Evolutionary conservation across 2,329 filamentous ascomycete genomes (phyloP).

Genomic region (Epicoccum sorghinum): DNA sequence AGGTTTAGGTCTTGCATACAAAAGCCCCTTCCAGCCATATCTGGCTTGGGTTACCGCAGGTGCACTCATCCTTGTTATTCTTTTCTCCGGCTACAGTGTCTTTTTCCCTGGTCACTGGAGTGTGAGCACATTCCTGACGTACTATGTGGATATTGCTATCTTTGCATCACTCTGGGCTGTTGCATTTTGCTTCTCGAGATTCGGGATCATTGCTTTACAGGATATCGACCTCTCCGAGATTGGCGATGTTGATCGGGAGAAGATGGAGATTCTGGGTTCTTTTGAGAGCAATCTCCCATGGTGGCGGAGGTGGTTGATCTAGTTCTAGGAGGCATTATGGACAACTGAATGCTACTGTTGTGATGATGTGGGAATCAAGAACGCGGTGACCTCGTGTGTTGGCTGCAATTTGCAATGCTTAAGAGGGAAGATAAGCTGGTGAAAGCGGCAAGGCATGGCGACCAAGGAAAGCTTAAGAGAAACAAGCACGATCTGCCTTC

Average conservation of each 20-base stretch:
- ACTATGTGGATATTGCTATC: conserved; percentile 55
- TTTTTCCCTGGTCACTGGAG: conserved; percentile 72
- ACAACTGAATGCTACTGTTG: too few species aligned
- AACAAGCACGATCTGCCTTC: neutral
- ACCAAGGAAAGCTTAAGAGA: neutral
- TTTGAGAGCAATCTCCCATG: neutral
- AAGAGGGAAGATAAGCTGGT: too few species aligned
- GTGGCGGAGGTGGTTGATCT: neutral
- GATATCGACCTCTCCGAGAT: neutral
- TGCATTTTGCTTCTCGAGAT: neutral
- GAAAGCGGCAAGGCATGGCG: too few species aligned
- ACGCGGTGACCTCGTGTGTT: too few species aligned
- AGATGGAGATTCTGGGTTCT: neutral
- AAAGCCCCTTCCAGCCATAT: conserved; percentile 7
- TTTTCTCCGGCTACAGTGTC: conserved; percentile 74
- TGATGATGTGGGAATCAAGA: too few species aligned
- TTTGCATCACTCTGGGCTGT: conserved; percentile 8
- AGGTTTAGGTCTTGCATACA: conserved; percentile 2
- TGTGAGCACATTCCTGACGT: conserved; percentile 45
- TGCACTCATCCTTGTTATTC: conserved; percentile 68
- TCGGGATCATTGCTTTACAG: neutral
- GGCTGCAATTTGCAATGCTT: too few species aligned
- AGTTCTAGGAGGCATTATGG: neutral
- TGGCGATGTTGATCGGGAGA: neutral
- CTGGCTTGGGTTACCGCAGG: conserved; percentile 23